phyloP scores from a whole-genome alignment of 352 stramenopile species.

The Peronospora destructor region DNA sequence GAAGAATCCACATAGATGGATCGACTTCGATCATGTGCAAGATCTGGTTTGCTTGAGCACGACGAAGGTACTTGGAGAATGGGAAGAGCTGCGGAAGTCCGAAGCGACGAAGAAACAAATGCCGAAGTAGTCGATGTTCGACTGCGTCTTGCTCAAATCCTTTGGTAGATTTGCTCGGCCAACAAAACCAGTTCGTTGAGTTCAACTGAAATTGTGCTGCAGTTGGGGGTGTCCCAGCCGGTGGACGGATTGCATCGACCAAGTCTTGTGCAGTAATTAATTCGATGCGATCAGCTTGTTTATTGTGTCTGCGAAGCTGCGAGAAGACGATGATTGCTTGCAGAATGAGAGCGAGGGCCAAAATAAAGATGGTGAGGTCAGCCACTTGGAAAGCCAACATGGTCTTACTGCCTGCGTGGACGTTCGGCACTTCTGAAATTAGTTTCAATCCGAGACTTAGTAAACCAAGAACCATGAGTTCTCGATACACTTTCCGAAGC shows the following conservation, averaged over 20 bases:
- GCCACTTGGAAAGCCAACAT: conserved; percentile 46
- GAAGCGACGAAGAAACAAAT: conserved; percentile 39
- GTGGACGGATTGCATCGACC: neutral
- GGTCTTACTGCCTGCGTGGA: conserved; percentile 20
- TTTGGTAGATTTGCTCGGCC: neutral
- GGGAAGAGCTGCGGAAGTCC: conserved; percentile 46
- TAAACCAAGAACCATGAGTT: conserved; percentile 55
- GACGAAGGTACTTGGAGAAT: conserved; percentile 60
- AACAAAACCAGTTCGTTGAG: neutral
- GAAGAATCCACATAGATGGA: conserved; percentile 50
- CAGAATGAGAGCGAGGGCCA: conserved; percentile 40
- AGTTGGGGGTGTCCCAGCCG: neutral
- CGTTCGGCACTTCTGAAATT: conserved; percentile 27
- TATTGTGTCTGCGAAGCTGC: conserved; percentile 25
- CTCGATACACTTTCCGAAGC: conserved; percentile 49
- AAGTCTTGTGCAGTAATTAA: conserved; percentile 35
- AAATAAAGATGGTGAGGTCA: conserved; percentile 45
- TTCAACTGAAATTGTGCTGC: neutral
- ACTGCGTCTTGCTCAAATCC: conserved; percentile 12
- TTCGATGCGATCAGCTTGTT: conserved; percentile 23
- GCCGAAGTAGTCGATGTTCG: conserved; percentile 29
- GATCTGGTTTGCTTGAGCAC: conserved; percentile 62
- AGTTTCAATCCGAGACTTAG: conserved; percentile 45
- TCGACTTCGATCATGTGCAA: conserved; percentile 66
- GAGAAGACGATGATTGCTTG: conserved; percentile 40